These are phyloP conservation scores for Paraleonurus japonicus DNA, from an alignment of 257 asterid species.

Conservation along the genomic window DNA sequence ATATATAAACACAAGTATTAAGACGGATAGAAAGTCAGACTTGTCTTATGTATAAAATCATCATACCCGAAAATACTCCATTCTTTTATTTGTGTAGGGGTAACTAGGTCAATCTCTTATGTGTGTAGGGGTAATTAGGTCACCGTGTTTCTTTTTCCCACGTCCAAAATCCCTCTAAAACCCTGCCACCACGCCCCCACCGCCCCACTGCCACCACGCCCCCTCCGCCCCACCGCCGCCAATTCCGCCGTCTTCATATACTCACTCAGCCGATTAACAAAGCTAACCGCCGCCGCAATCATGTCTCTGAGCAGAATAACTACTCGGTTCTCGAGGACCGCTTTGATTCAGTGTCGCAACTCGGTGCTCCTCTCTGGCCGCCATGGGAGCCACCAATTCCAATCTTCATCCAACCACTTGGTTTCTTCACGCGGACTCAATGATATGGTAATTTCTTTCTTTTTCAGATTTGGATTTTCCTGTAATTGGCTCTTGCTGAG, in stretches of 20 bases:
- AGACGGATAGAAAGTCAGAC: too few species aligned
- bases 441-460: slow-evolving; percentile 39
- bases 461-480: slow-evolving; percentile 28
- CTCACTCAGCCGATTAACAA: background rate
- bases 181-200: slow-evolving; percentile 35
- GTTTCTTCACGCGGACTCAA: slow-evolving; percentile 31
- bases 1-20: too few species aligned
- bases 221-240: slow-evolving; percentile 28
- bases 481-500: background rate
- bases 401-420: slow-evolving; percentile 29
- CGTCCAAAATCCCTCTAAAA: slow-evolving; percentile 39
- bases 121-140: slow-evolving; percentile 11
- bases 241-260: background rate
- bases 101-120: background rate
- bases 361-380: slow-evolving; percentile 41
- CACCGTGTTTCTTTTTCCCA: slow-evolving; percentile 35
- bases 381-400: slow-evolving; percentile 28
- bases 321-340: slow-evolving; percentile 45
- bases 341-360: slow-evolving; percentile 45
- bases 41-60: too few species aligned
- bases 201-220: too few species aligned
- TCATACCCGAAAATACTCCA: too few species aligned
- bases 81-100: too few species aligned
- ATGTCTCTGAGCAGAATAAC: slow-evolving; percentile 63
- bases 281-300: slow-evolving; percentile 6